These are phyloP conservation scores for Aspergillus candidus DNA, from an alignment of 2,329 filamentous ascomycete species.

Conservation along the genomic window DNA sequence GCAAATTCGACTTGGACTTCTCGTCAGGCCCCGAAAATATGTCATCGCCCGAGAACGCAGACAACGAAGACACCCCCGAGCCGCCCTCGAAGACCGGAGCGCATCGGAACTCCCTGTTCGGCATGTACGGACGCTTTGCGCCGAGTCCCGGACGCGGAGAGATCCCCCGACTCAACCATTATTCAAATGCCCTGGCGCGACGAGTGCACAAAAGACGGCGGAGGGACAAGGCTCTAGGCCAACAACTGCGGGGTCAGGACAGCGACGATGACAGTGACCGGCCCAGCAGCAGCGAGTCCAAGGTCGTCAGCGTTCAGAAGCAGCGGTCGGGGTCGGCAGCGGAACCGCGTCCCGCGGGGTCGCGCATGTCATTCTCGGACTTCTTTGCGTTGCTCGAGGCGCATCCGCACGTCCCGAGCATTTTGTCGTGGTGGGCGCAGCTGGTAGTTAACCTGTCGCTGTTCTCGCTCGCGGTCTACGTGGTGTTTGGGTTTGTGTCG, in stretches of 20 bases:
- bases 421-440: conserved; percentile 62
- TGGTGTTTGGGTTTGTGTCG: conserved; percentile 62
- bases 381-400: conserved; percentile 58
- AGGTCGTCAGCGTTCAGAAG: conserved; percentile 25
- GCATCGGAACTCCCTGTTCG: conserved; percentile 37
- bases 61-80: conserved; percentile 46
- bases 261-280: conserved; percentile 40
- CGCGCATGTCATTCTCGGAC: conserved; percentile 36
- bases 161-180: conserved; percentile 48
- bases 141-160: conserved; percentile 59
- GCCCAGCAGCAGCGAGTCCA: conserved; percentile 32
- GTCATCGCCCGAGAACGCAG: conserved; percentile 41
- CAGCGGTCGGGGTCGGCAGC: conserved; percentile 13
- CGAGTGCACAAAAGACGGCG: conserved; percentile 46
- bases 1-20: conserved; percentile 43
- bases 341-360: conserved; percentile 20
- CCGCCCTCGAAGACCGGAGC: conserved; percentile 23
- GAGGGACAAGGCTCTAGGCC: conserved; percentile 42
- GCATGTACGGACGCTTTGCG: conserved; percentile 40
- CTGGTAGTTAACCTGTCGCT: conserved; percentile 49
- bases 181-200: conserved; percentile 40
- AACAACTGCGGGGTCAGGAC: conserved; percentile 32
- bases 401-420: conserved; percentile 59
- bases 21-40: conserved; percentile 44
- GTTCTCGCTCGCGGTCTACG: conserved; percentile 50